These are phyloP conservation scores for Cytospora chrysosperma DNA, from an alignment of 2,329 filamentous ascomycete species.

Conservation along the genomic window DNA sequence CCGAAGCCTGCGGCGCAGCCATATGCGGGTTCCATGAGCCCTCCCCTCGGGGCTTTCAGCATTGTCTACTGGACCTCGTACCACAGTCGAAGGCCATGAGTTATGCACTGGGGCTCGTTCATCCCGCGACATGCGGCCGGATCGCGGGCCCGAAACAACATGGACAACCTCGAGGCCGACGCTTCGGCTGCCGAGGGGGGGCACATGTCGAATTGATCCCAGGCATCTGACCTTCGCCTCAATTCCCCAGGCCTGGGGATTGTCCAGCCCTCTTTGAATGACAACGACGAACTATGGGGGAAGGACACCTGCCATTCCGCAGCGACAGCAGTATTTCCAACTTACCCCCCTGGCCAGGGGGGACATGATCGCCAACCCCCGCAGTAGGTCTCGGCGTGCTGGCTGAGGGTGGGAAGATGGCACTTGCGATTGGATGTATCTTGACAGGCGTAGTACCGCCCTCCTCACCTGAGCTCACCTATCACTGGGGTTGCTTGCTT, in stretches of 20 bases:
- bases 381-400: background rate
- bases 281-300: background rate
- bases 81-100: background rate
- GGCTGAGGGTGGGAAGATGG: background rate
- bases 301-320: background rate
- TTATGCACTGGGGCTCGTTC: background rate
- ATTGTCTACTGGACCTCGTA: background rate
- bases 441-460: background rate
- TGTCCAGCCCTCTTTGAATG: background rate
- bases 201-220: background rate
- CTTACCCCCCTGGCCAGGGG: background rate
- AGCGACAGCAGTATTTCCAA: background rate
- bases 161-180: background rate
- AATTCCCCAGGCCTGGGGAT: background rate
- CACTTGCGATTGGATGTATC: background rate
- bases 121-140: background rate
- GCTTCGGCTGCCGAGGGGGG: conserved; percentile 17
- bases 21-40: background rate
- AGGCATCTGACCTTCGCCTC: background rate
- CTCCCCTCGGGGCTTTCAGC: background rate
- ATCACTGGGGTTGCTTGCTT: background rate
- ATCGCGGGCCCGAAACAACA: background rate
- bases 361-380: background rate
- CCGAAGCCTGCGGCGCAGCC: background rate
- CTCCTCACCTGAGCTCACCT: background rate